Percentiles rank a stretch among this genome's conserved stretches.
phyloP scores from a whole-genome alignment of 805 yeast species.

The Ogataea parapolymorpha region DNA sequence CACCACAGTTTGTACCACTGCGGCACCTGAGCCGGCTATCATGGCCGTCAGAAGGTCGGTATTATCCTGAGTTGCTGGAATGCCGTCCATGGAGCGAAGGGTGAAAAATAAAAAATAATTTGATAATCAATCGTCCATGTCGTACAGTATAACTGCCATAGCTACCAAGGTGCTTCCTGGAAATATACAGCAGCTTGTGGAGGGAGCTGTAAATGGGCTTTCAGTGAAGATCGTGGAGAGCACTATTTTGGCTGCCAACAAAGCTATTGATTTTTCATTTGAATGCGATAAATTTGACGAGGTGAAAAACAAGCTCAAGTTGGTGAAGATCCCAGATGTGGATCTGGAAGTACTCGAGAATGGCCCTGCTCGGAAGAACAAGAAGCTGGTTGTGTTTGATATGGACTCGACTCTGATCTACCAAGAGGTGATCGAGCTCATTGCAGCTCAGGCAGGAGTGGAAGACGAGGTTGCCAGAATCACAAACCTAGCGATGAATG shows the following conservation, averaged over 20 bases:
- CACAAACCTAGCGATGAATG: constrained; percentile 95
- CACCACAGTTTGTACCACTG: constrained; percentile 56
- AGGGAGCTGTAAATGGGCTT: neutral
- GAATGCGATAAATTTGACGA: constrained; percentile 16
- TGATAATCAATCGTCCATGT: constrained; percentile 15
- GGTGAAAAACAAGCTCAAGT: constrained; percentile 23
- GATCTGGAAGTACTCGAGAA: constrained; percentile 44
- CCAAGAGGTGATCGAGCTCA: constrained; percentile 95
- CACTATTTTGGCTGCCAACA: constrained; percentile 30
- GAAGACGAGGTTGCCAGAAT: constrained; percentile 84
- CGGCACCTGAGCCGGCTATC: constrained; percentile 59
- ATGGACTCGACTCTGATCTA: constrained; percentile 97
- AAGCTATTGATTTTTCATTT: constrained; percentile 39
- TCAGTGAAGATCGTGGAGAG: constrained; percentile 11
- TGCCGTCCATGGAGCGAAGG: constrained; percentile 13
- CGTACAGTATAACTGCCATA: constrained; percentile 32
- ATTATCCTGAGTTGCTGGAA: constrained; percentile 22
- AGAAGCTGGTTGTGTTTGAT: constrained; percentile 79
- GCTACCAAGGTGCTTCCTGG: constrained; percentile 16
- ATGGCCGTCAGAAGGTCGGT: constrained; percentile 54
- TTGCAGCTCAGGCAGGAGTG: constrained; percentile 91
- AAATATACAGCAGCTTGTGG: constrained; percentile 1
- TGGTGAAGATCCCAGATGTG: constrained; percentile 26
- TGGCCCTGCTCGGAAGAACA: constrained; percentile 31
- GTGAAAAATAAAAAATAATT: constrained; percentile 3